These are phyloP conservation scores for Coemansia sp. DNA, from an alignment of 192 early-diverging fungal genomes.

Conservation along the genomic window DNA sequence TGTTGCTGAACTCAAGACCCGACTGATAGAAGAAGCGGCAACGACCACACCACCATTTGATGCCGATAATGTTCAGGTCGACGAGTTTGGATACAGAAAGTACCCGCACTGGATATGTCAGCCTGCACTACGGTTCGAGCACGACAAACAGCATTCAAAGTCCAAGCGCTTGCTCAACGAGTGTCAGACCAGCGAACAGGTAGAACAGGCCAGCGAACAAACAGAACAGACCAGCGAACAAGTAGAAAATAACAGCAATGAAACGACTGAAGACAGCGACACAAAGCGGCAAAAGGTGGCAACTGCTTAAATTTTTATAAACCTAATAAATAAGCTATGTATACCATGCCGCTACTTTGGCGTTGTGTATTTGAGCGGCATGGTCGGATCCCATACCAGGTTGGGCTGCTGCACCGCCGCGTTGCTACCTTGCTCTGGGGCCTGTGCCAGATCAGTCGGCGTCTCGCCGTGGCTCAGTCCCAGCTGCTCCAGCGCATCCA, in stretches of 20 bases:
- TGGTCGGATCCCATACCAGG: conserved; percentile 43
- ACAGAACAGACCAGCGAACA: neutral
- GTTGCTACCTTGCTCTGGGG: conserved; percentile 4
- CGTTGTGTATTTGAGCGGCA: conserved; percentile 41
- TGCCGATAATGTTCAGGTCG: conserved; percentile 18
- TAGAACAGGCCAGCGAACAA: neutral
- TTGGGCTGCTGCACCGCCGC: conserved; percentile 16
- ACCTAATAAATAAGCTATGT: neutral
- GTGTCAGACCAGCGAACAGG: conserved; percentile 4
- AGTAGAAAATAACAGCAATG: neutral
- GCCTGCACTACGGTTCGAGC: conserved; percentile 58
- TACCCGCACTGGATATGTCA: conserved; percentile 65
- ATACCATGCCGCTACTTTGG: conserved; percentile 11
- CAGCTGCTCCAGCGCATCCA: conserved; percentile 63
- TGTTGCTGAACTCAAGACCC: conserved; percentile 54
- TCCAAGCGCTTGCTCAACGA: conserved; percentile 52
- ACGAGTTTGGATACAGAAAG: conserved; percentile 55
- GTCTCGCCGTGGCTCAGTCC: conserved; percentile 30
- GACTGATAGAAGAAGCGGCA: conserved; percentile 25
- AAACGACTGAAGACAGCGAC: neutral
- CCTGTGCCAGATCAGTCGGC: conserved; percentile 23
- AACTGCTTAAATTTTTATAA: neutral
- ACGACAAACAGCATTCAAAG: conserved; percentile 46
- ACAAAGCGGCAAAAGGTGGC: conserved; percentile 23
- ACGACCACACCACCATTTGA: conserved; percentile 21